Conservation (phyloP, 2,329 filamentous ascomycete genomes). For the Aspergillus sp. region DNA sequence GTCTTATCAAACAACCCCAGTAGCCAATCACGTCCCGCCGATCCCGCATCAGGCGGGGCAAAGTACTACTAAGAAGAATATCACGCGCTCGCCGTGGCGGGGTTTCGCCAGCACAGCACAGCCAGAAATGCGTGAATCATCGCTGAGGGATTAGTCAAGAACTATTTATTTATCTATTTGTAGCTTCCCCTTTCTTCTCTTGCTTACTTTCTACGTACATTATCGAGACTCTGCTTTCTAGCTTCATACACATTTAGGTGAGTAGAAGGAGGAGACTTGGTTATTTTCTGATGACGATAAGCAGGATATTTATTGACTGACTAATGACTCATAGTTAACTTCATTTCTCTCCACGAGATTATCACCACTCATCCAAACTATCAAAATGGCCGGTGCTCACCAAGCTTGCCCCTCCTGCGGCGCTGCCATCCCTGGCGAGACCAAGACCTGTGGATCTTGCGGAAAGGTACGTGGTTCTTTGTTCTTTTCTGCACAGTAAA, state of each 20-base stretch:
- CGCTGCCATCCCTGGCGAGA: constrained; percentile 25
- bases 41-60: not conserved
- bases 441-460: constrained; percentile 33
- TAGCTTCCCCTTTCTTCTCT: not conserved
- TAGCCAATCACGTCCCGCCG: not conserved
- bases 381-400: constrained; percentile 25
- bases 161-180: too few relatives aligned
- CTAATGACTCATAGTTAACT: not conserved
- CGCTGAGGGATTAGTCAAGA: not conserved
- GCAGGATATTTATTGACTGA: not conserved
- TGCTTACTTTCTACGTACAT: not conserved
- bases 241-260: not conserved
- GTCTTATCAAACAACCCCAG: not conserved
- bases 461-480: constrained; percentile 25
- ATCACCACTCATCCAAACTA: not conserved
- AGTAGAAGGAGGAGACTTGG: not conserved
- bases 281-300: not conserved
- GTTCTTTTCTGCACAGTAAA: not conserved
- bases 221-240: not conserved
- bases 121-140: not conserved
- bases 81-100: not conserved
- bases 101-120: not conserved
- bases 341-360: too few relatives aligned
- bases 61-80: too few relatives aligned
- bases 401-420: constrained; percentile 30